These are phyloP conservation scores for Mucor velutinosus DNA, from an alignment of 371 early-diverging fungal species.

Conservation along the genomic window DNA sequence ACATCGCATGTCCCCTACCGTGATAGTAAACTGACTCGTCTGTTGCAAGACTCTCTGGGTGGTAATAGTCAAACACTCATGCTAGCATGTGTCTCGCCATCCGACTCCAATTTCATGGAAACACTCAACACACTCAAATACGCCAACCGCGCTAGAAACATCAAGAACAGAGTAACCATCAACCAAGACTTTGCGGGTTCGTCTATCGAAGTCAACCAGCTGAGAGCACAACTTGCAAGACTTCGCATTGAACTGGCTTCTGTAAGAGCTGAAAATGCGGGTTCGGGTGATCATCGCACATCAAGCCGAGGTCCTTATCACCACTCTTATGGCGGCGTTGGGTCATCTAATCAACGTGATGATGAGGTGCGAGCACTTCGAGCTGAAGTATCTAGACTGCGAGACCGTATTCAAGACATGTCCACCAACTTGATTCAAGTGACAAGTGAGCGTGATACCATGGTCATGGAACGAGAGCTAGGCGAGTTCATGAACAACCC, in stretches of 20 bases:
- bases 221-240: constrained; percentile 73
- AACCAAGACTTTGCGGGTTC: constrained; percentile 72
- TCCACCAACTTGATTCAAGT: constrained; percentile 52
- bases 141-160: constrained; percentile 87
- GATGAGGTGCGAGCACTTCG: constrained; percentile 52
- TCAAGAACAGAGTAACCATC: constrained; percentile 81
- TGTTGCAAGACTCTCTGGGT: constrained; percentile 97
- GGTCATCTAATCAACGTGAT: constrained; percentile 20
- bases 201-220: constrained; percentile 67
- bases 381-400: constrained; percentile 52
- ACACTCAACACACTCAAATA: constrained; percentile 92
- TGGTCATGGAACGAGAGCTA: constrained; percentile 59
- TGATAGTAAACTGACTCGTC: constrained; percentile 97
- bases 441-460: constrained; percentile 65
- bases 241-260: constrained; percentile 67
- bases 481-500: constrained; percentile 37
- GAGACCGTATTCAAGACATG: constrained; percentile 57
- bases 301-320: background rate
- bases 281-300: constrained; percentile 2
- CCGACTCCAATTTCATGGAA: constrained; percentile 83
- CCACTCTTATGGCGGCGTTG: constrained; percentile 1
- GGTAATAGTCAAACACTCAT: constrained; percentile 93
- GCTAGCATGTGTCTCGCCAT: constrained; percentile 90
- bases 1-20: constrained; percentile 90
- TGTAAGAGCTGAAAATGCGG: constrained; percentile 45